Conservation (phyloP, 495 filamentous ascomycete species). For the Oidiodendron maius region DNA sequence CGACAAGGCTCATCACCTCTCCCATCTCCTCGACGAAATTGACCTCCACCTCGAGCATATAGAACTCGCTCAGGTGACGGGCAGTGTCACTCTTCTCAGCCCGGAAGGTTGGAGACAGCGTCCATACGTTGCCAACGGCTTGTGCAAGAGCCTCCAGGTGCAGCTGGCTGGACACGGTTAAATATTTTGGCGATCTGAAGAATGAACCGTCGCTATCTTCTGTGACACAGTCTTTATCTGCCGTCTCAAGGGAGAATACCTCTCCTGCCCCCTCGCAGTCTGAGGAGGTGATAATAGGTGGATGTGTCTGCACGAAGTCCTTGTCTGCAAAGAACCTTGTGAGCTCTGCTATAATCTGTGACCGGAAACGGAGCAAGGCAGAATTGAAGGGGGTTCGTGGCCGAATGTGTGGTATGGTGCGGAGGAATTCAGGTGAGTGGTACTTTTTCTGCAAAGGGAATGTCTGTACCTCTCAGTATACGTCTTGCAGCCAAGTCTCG, state of each 20-base stretch:
- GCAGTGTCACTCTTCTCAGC: constrained; percentile 93
- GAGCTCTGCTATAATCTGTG: constrained; percentile 65
- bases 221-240: constrained; percentile 25
- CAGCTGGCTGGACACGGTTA: constrained; percentile 91
- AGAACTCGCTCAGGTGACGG: constrained; percentile 94
- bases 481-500: not conserved
- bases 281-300: constrained; percentile 91
- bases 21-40: constrained; percentile 67
- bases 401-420: constrained; percentile 85
- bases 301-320: constrained; percentile 80
- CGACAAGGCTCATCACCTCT: constrained; percentile 69
- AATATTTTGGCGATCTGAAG: constrained; percentile 86
- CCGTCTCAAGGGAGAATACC: constrained; percentile 64
- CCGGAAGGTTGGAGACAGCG: constrained; percentile 86
- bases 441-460: constrained; percentile 25
- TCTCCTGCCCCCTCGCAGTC: constrained; percentile 97
- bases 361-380: constrained; percentile 75
- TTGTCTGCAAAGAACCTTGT: constrained; percentile 64
- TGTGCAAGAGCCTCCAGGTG: constrained; percentile 92
- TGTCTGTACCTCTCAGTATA: constrained; percentile 13
- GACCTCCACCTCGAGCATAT: constrained; percentile 93
- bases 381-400: constrained; percentile 77
- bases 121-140: constrained; percentile 87
- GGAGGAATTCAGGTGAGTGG: constrained; percentile 57
- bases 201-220: constrained; percentile 42